phyloP scores from a whole-genome alignment of 371 early-diverging fungal genomes.

The Saksenaea vasiformis region DNA sequence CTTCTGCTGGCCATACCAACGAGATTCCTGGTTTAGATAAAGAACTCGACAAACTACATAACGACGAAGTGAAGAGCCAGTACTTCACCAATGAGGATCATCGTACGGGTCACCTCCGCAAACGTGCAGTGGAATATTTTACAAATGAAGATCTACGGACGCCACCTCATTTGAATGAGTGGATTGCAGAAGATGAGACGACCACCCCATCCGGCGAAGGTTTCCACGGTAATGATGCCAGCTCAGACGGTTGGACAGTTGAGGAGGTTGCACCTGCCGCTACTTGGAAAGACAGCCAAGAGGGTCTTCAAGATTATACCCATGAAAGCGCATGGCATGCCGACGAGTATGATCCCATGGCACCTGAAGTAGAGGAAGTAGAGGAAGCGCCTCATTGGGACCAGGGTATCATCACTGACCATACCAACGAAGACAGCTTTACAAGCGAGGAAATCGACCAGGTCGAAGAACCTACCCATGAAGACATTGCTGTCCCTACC shows the following conservation, averaged over 20 bases:
- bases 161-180: slow-evolving; percentile 8
- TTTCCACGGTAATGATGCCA: background rate
- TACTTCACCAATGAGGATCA: slow-evolving; percentile 34
- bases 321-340: background rate
- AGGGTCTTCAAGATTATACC: background rate
- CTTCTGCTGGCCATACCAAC: background rate
- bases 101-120: slow-evolving; percentile 3
- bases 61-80: slow-evolving; percentile 4
- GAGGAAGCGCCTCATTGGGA: slow-evolving; percentile 7
- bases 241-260: background rate
- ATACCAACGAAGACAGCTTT: slow-evolving; percentile 14
- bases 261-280: slow-evolving; percentile 7
- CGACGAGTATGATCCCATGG: slow-evolving; percentile 4
- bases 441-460: slow-evolving; percentile 17
- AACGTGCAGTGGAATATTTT: slow-evolving; percentile 1
- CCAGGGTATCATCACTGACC: slow-evolving; percentile 3
- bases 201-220: background rate
- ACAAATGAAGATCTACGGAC: slow-evolving; percentile 23
- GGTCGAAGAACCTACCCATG: slow-evolving; percentile 10
- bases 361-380: background rate
- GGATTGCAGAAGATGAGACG: slow-evolving; percentile 20
- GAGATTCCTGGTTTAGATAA: background rate
- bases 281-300: background rate
- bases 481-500: background rate
- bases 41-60: background rate